Base-by-base conservation (phyloP, 1,139 yeast species). In the Casaregolazyma suthepensis region DNA sequence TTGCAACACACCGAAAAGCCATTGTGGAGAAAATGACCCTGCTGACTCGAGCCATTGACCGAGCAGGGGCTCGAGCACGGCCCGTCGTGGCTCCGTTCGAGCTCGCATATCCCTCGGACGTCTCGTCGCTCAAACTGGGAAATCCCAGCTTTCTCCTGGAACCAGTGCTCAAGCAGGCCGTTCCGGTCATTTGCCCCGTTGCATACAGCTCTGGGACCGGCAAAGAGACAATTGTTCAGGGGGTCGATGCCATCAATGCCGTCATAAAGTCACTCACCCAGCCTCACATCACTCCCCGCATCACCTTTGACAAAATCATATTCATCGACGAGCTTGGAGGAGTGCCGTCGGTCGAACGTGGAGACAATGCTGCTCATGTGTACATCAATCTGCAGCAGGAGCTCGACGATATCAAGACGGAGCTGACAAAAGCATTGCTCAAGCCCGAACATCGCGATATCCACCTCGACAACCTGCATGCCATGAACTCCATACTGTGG, bases 351-450 rank as follows among this genome's bases (percentile, higher is more conserved):
- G 75, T 83, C 37, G 96, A 90, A 65, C 75, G 98, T 57, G 60
- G 61, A 15, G 60, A 62, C 2, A 61, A 62, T 31, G 82, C 93
- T 3, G 81, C 96, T 22, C 99, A 93, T 70, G 96, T 93, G 0
- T 86, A 85, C 57, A 83, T 93, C 57, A 93, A 93, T 64, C 71
- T 93, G 48, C 79, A 83, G 6, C 98, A 93, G 67, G 99, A 93
- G 64, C 85, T 79, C 61, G 75, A 81, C 0, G 85, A 79, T 52
- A 81, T 91, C 31, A 70, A 75, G 3, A 75, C 84, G 1, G 96
- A 88, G 63, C 69, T 87, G 18, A 73, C 71, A 54, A 75, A 79
- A 56, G 84, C 85, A 1, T 77, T 78, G 56, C 68, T 82, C 29
- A 63, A 70, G 7, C 79, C 81, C 0, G 59, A 64, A 1, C 61